A percentile compares a stretch with the other conserved stretches of the same genome.
These are phyloP conservation scores for Colletotrichum caudatum DNA, from an alignment of 2,329 filamentous ascomycete species.

Conservation along the genomic window DNA sequence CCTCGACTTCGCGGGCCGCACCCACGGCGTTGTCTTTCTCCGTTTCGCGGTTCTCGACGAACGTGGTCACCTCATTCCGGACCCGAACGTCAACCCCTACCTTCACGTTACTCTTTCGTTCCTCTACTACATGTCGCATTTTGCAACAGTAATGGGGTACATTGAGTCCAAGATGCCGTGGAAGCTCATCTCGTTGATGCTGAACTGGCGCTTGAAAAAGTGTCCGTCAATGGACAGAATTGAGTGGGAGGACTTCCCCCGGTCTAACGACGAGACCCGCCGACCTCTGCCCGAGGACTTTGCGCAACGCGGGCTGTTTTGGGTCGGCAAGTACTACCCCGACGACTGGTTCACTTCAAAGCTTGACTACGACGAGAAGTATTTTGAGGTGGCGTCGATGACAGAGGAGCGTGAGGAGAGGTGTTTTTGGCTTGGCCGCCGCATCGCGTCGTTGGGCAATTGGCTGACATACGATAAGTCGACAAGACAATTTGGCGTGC, in stretches of 20 bases:
- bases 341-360: conserved; percentile 68
- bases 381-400: conserved; percentile 71
- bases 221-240: conserved; percentile 40
- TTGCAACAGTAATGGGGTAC: too few relatives aligned
- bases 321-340: conserved; percentile 70
- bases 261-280: conserved; percentile 56
- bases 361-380: conserved; percentile 76
- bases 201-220: conserved; percentile 50
- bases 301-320: conserved; percentile 72
- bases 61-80: too few relatives aligned
- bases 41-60: too few relatives aligned
- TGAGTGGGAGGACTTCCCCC: conserved; percentile 60
- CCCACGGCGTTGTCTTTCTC: too few relatives aligned
- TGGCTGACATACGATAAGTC: conserved; percentile 61
- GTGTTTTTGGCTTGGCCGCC: conserved; percentile 68
- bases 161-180: conserved; percentile 59
- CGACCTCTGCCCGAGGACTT: conserved; percentile 77
- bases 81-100: too few relatives aligned
- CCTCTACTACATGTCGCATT: too few relatives aligned
- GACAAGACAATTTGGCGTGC: conserved; percentile 55
- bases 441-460: conserved; percentile 56
- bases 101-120: too few relatives aligned
- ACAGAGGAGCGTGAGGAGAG: conserved; percentile 57
- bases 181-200: conserved; percentile 57
- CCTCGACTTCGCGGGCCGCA: too few relatives aligned